These are phyloP conservation scores for Phytopythium chamaehyphon DNA, from an alignment of 352 stramenopile genomes.

Conservation along the genomic window DNA sequence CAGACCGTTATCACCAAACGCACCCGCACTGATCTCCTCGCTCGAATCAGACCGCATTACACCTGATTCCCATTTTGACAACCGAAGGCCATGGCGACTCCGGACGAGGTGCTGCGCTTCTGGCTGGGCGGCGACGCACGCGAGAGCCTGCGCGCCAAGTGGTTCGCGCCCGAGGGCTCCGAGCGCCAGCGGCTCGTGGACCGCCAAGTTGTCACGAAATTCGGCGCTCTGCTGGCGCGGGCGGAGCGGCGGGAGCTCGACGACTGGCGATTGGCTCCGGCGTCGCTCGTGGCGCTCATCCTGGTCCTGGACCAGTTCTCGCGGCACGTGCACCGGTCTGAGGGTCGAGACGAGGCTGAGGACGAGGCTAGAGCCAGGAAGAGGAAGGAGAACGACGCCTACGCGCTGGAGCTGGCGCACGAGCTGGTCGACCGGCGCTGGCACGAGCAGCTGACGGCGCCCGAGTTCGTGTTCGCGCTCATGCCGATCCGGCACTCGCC, in stretches of 20 bases:
- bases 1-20: too few species aligned
- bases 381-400: conserved; percentile 36
- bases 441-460: conserved; percentile 47
- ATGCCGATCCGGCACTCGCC: conserved; percentile 86
- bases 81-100: not conserved
- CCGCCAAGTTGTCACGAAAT: conserved; percentile 28
- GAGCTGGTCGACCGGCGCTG: conserved; percentile 42
- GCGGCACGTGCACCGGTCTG: conserved; percentile 63
- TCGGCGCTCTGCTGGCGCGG: conserved; percentile 30
- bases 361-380: conserved; percentile 12
- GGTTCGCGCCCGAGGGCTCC: conserved; percentile 54
- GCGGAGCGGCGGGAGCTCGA: conserved; percentile 46
- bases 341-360: conserved; percentile 12
- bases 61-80: too few species aligned
- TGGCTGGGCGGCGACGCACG: conserved; percentile 56
- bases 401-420: conserved; percentile 40
- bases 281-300: conserved; percentile 69
- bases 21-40: too few species aligned
- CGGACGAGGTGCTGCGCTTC: conserved; percentile 40
- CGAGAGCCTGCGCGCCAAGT: conserved; percentile 54
- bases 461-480: conserved; percentile 72
- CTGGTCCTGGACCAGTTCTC: conserved; percentile 88
- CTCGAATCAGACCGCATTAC: too few species aligned
- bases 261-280: conserved; percentile 31
- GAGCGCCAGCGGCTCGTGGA: conserved; percentile 44